Conservation (phyloP, 768 basidiomycete genomes). For the Gelatoporia subvermispora region DNA sequence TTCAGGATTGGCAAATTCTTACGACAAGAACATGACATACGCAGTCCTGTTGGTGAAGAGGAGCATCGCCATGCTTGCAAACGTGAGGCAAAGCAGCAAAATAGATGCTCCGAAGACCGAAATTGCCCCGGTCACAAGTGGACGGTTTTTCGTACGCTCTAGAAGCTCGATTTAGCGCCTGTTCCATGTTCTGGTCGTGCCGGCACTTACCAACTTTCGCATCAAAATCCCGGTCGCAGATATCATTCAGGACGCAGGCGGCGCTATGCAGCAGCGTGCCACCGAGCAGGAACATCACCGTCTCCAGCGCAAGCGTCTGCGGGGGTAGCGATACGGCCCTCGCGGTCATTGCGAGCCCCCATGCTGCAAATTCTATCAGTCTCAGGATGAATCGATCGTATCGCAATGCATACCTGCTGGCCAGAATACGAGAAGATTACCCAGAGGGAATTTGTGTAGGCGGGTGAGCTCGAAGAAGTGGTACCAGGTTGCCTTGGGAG, state of each 20-base stretch:
- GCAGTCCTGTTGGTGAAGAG: slow-evolving; percentile 9
- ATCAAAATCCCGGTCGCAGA: slow-evolving; percentile 28
- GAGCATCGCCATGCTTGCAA: slow-evolving; percentile 6
- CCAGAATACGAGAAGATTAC: slow-evolving; percentile 22
- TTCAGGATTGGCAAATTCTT: too few relatives aligned
- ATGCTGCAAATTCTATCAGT: slow-evolving; percentile 7
- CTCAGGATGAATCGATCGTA: background rate
- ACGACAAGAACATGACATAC: slow-evolving; percentile 2
- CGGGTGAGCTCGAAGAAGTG: slow-evolving; percentile 17
- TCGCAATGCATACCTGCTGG: slow-evolving; percentile 15
- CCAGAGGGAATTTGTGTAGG: slow-evolving; percentile 18
- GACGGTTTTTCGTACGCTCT: slow-evolving; percentile 32
- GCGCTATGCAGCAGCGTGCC: slow-evolving; percentile 18
- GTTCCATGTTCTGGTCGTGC: background rate
- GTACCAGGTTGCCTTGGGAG: background rate
- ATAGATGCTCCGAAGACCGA: slow-evolving; percentile 26
- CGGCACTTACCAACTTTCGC: slow-evolving; percentile 29
- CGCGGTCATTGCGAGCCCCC: slow-evolving; percentile 20
- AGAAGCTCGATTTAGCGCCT: background rate
- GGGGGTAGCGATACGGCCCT: slow-evolving; percentile 9
- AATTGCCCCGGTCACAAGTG: slow-evolving; percentile 29
- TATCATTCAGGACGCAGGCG: slow-evolving; percentile 20
- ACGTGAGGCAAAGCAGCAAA: slow-evolving; percentile 14
- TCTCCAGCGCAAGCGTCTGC: slow-evolving; percentile 2
- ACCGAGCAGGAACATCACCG: slow-evolving; percentile 13